These are phyloP conservation scores for Metschnikowia reukaufii DNA, from an alignment of 805 yeast genomes.

Conservation along the genomic window DNA sequence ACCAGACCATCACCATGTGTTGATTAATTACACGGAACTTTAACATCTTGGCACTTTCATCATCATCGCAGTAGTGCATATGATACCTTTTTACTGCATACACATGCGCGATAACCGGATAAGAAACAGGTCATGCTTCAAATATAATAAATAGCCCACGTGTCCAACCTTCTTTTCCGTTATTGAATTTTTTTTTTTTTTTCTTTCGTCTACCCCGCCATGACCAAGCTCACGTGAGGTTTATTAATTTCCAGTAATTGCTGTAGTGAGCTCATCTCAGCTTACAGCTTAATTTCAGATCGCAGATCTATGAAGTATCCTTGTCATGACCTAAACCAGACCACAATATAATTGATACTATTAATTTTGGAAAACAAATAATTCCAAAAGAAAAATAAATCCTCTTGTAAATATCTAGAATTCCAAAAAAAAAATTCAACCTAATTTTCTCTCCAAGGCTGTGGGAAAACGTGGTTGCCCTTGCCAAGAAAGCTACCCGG, in stretches of 20 bases:
- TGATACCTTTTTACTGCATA: too few relatives aligned
- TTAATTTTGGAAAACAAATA: too few relatives aligned
- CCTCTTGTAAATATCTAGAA: background rate
- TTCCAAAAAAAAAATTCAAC: background rate
- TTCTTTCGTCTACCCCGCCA: background rate
- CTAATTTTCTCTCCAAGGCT: background rate
- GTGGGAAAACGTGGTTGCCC: conserved; percentile 13
- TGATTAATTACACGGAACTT: too few relatives aligned
- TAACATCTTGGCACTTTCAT: too few relatives aligned
- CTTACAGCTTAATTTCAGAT: background rate
- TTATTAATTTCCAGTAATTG: background rate
- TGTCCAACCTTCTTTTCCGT: background rate
- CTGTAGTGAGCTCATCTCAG: background rate
- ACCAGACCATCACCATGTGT: too few relatives aligned
- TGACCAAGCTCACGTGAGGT: background rate
- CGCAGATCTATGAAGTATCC: too few relatives aligned
- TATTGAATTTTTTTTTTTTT: background rate
- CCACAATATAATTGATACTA: too few relatives aligned
- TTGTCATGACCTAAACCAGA: too few relatives aligned
- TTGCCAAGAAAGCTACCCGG: background rate
- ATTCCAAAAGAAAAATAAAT: too few relatives aligned
- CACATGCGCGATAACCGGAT: too few relatives aligned
- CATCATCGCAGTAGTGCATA: too few relatives aligned
- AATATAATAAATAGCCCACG: background rate
- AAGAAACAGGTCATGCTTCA: too few relatives aligned